A percentile compares a stretch with the other conserved stretches of the same genome.
phyloP scores from a whole-genome alignment of 2,329 filamentous ascomycete species.

The Ophiognomonia clavigignenti-juglandacearum region DNA sequence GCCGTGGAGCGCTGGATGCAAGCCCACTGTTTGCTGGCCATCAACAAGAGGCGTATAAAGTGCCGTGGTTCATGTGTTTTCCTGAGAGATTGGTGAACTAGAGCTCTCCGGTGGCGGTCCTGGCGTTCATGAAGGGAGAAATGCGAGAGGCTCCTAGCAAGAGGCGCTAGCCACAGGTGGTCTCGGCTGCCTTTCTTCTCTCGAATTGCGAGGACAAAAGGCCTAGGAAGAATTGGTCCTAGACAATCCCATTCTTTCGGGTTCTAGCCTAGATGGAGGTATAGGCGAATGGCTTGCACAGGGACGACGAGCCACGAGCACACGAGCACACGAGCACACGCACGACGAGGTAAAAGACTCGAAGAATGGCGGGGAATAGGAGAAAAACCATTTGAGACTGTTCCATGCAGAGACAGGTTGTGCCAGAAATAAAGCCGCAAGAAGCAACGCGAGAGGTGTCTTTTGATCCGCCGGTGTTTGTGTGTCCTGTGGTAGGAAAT shows the following conservation, averaged over 20 bases:
- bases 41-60: constrained; percentile 1
- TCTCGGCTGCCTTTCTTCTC: not conserved
- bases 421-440: constrained; percentile 6
- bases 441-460: not conserved
- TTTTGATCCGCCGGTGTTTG: not conserved
- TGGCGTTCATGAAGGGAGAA: constrained; percentile 9
- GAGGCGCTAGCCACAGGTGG: constrained; percentile 2
- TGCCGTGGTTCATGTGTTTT: constrained; percentile 10
- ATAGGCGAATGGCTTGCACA: not conserved
- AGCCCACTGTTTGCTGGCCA: constrained; percentile 1
- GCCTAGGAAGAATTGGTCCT: not conserved
- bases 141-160: constrained; percentile 10
- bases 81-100: constrained; percentile 5
- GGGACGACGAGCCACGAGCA: not conserved
- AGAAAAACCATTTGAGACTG: not conserved
- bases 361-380: not conserved
- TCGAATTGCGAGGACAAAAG: not conserved
- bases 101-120: constrained; percentile 4
- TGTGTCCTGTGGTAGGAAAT: too few species aligned
- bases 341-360: not conserved
- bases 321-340: not conserved
- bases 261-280: not conserved
- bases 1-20: constrained; percentile 6
- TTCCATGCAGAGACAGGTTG: not conserved
- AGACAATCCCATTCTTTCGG: not conserved